Base-by-base conservation (phyloP, 331 rosid species). In the Quercus phellos region DNA sequence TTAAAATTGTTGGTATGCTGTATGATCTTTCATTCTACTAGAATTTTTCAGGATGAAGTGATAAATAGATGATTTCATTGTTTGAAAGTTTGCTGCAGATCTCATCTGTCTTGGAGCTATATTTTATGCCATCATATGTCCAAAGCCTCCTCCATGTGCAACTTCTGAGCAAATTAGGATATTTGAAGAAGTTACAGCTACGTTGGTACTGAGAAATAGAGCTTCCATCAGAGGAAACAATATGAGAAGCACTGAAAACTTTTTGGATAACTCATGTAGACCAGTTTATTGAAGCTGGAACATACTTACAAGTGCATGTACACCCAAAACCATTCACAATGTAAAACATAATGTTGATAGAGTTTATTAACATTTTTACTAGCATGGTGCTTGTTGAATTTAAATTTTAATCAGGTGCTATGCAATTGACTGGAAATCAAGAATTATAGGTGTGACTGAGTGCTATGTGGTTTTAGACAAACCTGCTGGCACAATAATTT, bases 221-320 rank as follows among this genome's bases (percentile, higher is more conserved):
- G 81, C 82, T 78, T 94, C 98, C 17, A 83, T 94, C 63, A 92
- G 85, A 88, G 97, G 98, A 92, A 86, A 92, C 97, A 42, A 75
- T 90, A 72, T 84, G 89, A 77, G 95, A 88, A 85, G 98, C 98
- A 1, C 98, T 89, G 78, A 92, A 94, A 84, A 92, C 99, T 53
- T 90, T 90, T 51, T 85, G 96, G 72, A 64, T 94, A 74, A 87
- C 94, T 72, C 79, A 78, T 42, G 87, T 50, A 29, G 90, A 90
- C 69, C 91, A 92, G 75, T 82, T 82, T 82, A 90, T 94, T 67
- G 98, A 94, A 83, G 79, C 85, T 18, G 98, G 99, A 77, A 90
- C 84, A 2, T 92, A 90, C 84, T 76, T 94, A 84, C 89, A 97
- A 54, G 92, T 94, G 64, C 90, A 94, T 61, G 97, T 87, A 24